Evolutionary conservation across 305 asterid species (phyloP).

Genomic region (Plantago coronopus): DNA sequence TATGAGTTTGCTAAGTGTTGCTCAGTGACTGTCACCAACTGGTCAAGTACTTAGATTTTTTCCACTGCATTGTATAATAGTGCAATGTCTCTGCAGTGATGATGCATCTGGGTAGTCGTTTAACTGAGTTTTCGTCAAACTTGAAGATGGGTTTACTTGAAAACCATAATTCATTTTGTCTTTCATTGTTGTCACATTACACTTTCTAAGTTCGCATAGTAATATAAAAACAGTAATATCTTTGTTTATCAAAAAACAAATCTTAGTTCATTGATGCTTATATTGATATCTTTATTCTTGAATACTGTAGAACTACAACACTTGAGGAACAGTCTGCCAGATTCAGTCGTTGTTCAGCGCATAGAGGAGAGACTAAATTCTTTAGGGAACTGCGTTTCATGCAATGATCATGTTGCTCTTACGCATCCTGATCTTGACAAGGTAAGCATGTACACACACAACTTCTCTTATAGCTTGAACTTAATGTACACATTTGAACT

Average conservation of each 20-base stretch:
- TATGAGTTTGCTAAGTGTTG: slow-evolving; percentile 6
- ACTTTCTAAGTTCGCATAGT: neutral
- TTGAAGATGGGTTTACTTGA: neutral
- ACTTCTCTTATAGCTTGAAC: slow-evolving; percentile 7
- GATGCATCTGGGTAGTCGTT: slow-evolving; percentile 13
- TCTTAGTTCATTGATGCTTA: slow-evolving; percentile 18
- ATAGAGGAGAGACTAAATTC: slow-evolving; percentile 87
- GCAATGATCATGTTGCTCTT: slow-evolving; percentile 94
- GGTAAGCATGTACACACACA: slow-evolving; percentile 34
- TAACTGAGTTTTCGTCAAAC: neutral
- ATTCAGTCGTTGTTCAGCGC: slow-evolving; percentile 84
- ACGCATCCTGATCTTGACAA: slow-evolving; percentile 81
- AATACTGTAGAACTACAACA: slow-evolving; percentile 70
- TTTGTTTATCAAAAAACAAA: neutral
- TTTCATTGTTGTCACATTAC: neutral
- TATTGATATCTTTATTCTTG: slow-evolving; percentile 11
- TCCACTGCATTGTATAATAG: too few relatives aligned
- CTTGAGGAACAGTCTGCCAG: slow-evolving; percentile 81
- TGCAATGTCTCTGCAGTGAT: neutral
- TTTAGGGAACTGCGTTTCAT: slow-evolving; percentile 82
- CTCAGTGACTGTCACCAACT: neutral
- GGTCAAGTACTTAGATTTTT: neutral
- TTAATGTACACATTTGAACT: too few relatives aligned
- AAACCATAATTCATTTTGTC: neutral
- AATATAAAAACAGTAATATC: neutral